Percentiles rank a stretch among this genome's conserved stretches.
phyloP scores from a whole-genome alignment of 805 yeast species.

The Pichia membranifaciens region DNA sequence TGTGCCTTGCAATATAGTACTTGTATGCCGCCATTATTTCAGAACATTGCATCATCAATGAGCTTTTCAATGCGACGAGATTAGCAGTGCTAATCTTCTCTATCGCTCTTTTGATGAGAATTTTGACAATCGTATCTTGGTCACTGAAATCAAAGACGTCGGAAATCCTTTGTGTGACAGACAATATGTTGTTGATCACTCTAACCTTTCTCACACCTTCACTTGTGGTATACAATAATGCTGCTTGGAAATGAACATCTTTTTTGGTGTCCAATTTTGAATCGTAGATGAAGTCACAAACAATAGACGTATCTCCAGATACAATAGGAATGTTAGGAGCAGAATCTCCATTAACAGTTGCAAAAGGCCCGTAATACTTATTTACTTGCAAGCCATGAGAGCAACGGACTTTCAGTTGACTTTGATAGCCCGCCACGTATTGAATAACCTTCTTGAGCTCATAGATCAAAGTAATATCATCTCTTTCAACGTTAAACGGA shows the following conservation, averaged over 20 bases:
- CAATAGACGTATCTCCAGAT: constrained; percentile 53
- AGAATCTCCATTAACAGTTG: constrained; percentile 33
- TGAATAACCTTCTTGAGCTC: constrained; percentile 51
- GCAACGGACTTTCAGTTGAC: constrained; percentile 76
- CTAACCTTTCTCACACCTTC: constrained; percentile 78
- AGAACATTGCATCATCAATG: constrained; percentile 36
- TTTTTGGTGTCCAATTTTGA: constrained; percentile 61
- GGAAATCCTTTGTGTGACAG: constrained; percentile 66
- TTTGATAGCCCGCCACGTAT: constrained; percentile 65
- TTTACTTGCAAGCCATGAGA: constrained; percentile 81
- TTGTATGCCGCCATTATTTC: constrained; percentile 59
- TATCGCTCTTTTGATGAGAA: constrained; percentile 46
- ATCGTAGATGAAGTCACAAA: constrained; percentile 71
- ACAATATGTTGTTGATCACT: constrained; percentile 76
- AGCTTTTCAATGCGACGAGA: constrained; percentile 29
- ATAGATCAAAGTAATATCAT: constrained; percentile 55
- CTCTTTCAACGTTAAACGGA: constrained; percentile 60
- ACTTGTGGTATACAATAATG: constrained; percentile 73
- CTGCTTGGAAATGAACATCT: constrained; percentile 89
- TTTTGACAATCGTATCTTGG: constrained; percentile 55
- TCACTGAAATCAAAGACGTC: constrained; percentile 78
- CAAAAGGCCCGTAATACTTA: constrained; percentile 62
- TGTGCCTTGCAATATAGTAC: constrained; percentile 36
- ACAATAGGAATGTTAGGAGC: constrained; percentile 18
- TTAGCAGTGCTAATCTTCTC: constrained; percentile 37